Evolutionary conservation across 441 rosid species (phyloP).

Genomic region (Erodium moschatum): DNA sequence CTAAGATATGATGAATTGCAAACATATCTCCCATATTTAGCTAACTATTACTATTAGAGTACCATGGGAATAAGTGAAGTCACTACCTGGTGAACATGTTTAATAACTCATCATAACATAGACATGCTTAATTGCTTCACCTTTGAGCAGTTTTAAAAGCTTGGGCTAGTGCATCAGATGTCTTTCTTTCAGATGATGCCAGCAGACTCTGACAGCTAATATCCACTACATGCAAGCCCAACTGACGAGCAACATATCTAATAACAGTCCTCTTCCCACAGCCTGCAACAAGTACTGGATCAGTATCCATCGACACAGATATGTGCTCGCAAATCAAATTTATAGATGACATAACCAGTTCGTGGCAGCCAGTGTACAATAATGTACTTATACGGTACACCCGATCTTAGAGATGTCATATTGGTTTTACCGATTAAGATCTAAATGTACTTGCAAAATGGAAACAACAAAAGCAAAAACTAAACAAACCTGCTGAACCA

Average conservation of each 20-base stretch:
- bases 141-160: slow-evolving; percentile 78
- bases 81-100: not conserved
- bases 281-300: slow-evolving; percentile 40
- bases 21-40: not conserved
- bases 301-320: slow-evolving; percentile 9
- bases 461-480: slow-evolving; percentile 13
- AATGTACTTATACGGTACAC: not conserved
- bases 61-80: not conserved
- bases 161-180: slow-evolving; percentile 65
- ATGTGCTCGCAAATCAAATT: slow-evolving; percentile 10
- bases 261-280: slow-evolving; percentile 88
- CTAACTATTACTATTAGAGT: not conserved
- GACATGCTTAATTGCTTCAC: slow-evolving; percentile 35
- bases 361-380: slow-evolving; percentile 9
- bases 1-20: not conserved
- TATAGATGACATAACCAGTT: slow-evolving; percentile 12
- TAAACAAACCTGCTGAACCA: slow-evolving; percentile 56
- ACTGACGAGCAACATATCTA: slow-evolving; percentile 56
- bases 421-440: not conserved
- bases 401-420: not conserved
- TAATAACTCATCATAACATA: slow-evolving; percentile 19
- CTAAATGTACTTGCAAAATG: no score
- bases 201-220: slow-evolving; percentile 74
- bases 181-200: slow-evolving; percentile 69
- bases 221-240: slow-evolving; percentile 89